These are phyloP conservation scores for Vicia sativa DNA, from an alignment of 306 rosid genomes.

Conservation along the genomic window DNA sequence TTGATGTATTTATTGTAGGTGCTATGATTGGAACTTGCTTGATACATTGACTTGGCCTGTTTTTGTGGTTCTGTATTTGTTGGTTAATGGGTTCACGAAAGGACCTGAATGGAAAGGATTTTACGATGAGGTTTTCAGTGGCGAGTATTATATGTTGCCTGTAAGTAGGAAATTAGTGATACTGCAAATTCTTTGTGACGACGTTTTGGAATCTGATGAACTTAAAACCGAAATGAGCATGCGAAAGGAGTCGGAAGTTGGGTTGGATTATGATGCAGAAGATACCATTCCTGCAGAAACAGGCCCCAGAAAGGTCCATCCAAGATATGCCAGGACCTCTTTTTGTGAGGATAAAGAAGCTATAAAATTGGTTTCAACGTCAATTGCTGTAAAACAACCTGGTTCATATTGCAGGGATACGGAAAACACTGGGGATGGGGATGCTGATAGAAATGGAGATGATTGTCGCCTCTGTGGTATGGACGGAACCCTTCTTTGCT, in stretches of 20 bases:
- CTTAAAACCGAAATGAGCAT: constrained; percentile 71
- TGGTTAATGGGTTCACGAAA: constrained; percentile 60
- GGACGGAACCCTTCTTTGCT: constrained; percentile 96
- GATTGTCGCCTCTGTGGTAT: constrained; percentile 96
- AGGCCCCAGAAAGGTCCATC: constrained; percentile 73
- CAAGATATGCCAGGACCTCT: constrained; percentile 69
- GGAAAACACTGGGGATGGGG: constrained; percentile 53
- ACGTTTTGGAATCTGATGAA: constrained; percentile 71
- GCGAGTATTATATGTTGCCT: constrained; percentile 74
- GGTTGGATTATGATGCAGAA: constrained; percentile 70
- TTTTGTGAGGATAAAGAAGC: constrained; percentile 66
- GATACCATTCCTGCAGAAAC: constrained; percentile 54
- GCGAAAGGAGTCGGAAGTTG: constrained; percentile 82
- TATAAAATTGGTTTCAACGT: constrained; percentile 46
- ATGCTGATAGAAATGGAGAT: constrained; percentile 75
- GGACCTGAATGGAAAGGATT: constrained; percentile 76
- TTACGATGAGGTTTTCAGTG: constrained; percentile 57
- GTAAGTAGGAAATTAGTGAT: constrained; percentile 70
- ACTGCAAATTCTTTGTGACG: constrained; percentile 84
- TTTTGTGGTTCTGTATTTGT: constrained; percentile 69
- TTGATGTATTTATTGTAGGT: constrained; percentile 51
- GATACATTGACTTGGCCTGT: constrained; percentile 93
- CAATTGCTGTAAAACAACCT: constrained; percentile 45
- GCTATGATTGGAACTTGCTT: constrained; percentile 80
- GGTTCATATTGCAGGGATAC: constrained; percentile 43